Percentiles rank a stretch among this genome's conserved stretches.
Evolutionary conservation across 75 land plant genomes (phyloP).

Genomic region (Sequoiadendron giganteum): DNA sequence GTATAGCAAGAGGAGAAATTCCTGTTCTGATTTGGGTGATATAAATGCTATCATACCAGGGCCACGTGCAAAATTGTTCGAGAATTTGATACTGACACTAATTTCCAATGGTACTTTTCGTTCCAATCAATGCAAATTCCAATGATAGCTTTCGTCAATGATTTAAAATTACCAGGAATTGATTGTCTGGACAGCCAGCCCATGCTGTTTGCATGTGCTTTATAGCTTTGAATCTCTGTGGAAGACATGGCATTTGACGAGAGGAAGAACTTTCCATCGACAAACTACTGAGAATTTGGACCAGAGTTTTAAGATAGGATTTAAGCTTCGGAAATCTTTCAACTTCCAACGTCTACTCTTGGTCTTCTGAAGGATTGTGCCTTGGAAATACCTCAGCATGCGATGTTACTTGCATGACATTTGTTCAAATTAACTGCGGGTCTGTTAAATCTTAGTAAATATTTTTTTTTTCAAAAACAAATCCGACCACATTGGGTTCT

Average conservation of each 20-base stretch:
- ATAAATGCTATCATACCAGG: constrained; percentile 61
- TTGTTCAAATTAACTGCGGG: neutral
- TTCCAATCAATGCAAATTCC: constrained; percentile 33
- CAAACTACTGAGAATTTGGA: neutral
- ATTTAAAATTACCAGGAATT: neutral
- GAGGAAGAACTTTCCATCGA: neutral
- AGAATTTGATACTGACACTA: constrained; percentile 28
- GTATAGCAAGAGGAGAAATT: constrained; percentile 43
- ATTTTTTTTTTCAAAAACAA: neutral
- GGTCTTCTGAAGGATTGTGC: constrained; percentile 1
- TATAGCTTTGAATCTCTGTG: neutral
- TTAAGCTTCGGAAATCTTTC: neutral
- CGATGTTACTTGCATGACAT: neutral
- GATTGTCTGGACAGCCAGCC: neutral
- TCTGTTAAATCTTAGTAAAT: neutral
- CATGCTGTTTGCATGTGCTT: neutral
- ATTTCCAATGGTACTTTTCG: constrained; percentile 31
- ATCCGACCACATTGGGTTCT: neutral
- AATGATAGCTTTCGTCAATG: neutral
- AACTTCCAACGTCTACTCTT: neutral
- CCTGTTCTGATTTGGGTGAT: constrained; percentile 65
- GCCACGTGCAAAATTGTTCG: constrained; percentile 49
- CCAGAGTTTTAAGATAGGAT: neutral
- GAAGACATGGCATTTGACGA: neutral
- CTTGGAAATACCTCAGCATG: neutral